A percentile compares a stretch with the other conserved stretches of the same genome.
Evolutionary conservation across 2,329 filamentous ascomycete genomes (phyloP).

Genomic region (Didymella keratinophila): DNA sequence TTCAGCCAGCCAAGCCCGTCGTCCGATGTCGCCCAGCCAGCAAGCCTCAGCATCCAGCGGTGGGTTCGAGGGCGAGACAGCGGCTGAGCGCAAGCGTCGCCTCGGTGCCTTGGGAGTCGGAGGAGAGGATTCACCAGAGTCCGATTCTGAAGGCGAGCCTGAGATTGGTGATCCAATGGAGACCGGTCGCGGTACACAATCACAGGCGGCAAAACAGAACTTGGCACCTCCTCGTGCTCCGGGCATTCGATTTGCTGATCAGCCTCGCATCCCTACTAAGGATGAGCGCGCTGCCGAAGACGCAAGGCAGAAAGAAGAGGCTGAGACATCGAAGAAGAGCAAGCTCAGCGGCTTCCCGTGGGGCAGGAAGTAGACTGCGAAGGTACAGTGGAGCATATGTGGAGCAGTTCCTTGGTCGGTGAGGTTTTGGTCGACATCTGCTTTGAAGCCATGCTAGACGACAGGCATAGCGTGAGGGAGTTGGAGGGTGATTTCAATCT

Average conservation of each 20-base stretch:
- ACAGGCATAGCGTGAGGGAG: conserved; percentile 13
- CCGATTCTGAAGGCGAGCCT: conserved; percentile 46
- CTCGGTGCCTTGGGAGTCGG: conserved; percentile 74
- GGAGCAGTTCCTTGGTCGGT: not conserved
- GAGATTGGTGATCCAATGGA: conserved; percentile 44
- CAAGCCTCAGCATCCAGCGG: conserved; percentile 43
- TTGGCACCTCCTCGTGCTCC: conserved; percentile 49
- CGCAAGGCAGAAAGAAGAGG: conserved; percentile 33
- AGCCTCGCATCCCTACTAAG: conserved; percentile 46
- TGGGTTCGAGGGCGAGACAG: conserved; percentile 66
- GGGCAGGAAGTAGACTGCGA: conserved; percentile 13
- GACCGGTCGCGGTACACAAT: conserved; percentile 45
- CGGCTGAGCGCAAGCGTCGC: conserved; percentile 75
- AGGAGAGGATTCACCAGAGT: conserved; percentile 37
- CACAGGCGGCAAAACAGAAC: conserved; percentile 21
- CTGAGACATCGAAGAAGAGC: conserved; percentile 28
- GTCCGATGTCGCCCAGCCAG: conserved; percentile 18
- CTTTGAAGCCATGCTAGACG: conserved; percentile 1
- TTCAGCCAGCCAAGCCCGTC: conserved; percentile 23
- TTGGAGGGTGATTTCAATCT: conserved; percentile 6
- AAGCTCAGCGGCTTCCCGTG: conserved; percentile 32
- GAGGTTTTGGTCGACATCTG: not conserved
- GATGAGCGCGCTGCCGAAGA: conserved; percentile 43
- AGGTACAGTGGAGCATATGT: not conserved
- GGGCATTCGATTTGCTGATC: conserved; percentile 69